Evolutionary conservation across 371 early-diverging fungal species (phyloP), one percentile per base, ranked within the genome.

Genomic region (Mortierella sp.): DNA sequence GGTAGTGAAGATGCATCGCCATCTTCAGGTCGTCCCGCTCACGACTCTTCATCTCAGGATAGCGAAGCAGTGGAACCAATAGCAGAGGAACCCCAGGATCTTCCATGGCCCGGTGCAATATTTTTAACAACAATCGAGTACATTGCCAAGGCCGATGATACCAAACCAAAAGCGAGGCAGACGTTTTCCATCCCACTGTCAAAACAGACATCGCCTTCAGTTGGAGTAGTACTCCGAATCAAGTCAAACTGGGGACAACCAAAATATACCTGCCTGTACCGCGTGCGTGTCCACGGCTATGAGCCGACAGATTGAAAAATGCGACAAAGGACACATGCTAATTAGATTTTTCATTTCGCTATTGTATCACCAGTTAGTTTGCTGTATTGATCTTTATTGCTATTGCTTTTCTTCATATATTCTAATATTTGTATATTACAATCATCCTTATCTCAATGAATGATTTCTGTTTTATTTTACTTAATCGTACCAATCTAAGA

Each of bases 191-290:
- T 85, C 26, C 82, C 82, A 10, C 64, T 71, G 22, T 83, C 37
- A 19, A 84, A 61, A 31, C 77, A 69, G 62, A 72, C 29, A 0
- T 56, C 15, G 64, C 70, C 66, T 34, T 81, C 60, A 69, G 83
- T 28, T 70, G 84, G 65, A 64, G 83, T 59, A 65, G 83, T 28
- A 63, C 90, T 13, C 60, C 87, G 26, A 65, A 93, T 70, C 88
- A 89, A 57, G 64, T 95, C 64, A 47, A 95, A 95, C 76, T 93
- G 93, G 92, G 95, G 95, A 3, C 85, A 94, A 53, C 72, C 83
- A 19, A 84, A 86, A 4, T 90, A 91, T 71, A 95, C 96, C 6
- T 95, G 95, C 66, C 59, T 95, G 53, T 95, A 95, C 75, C 90
- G 95, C 31, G 85, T 95, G 37, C 88, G 95, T 28, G 89, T 93